A percentile compares a stretch with the other conserved stretches of the same genome.
These are phyloP conservation scores for Leptographium lundbergii DNA, from an alignment of 2,329 filamentous ascomycete species.

Conservation along the genomic window DNA sequence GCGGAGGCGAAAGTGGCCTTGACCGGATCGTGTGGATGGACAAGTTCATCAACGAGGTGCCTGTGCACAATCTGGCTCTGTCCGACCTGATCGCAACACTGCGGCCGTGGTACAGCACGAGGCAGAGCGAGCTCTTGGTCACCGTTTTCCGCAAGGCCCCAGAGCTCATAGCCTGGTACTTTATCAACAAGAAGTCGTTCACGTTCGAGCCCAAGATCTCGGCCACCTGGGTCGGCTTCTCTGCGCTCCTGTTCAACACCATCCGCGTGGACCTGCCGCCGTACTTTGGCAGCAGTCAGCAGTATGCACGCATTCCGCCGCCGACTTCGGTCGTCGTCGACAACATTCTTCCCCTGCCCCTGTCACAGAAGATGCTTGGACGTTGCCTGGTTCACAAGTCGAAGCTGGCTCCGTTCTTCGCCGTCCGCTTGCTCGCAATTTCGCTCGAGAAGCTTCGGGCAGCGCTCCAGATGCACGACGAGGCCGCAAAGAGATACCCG, in stretches of 20 bases:
- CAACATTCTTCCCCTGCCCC: conserved; percentile 70
- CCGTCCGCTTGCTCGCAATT: conserved; percentile 63
- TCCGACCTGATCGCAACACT: conserved; percentile 68
- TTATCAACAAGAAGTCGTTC: conserved; percentile 66
- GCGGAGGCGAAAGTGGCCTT: conserved; percentile 25
- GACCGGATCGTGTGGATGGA: conserved; percentile 60
- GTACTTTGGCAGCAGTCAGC: conserved; percentile 54
- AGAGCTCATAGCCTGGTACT: conserved; percentile 81
- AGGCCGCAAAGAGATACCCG: conserved; percentile 17
- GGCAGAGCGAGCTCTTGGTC: conserved; percentile 71
- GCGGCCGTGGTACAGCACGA: conserved; percentile 68
- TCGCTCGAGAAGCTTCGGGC: conserved; percentile 65
- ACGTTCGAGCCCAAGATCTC: conserved; percentile 85
- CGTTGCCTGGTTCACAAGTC: conserved; percentile 69
- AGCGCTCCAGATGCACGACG: conserved; percentile 49
- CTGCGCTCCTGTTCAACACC: conserved; percentile 72
- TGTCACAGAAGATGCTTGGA: conserved; percentile 67
- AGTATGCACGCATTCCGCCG: conserved; percentile 57
- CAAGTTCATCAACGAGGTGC: conserved; percentile 51
- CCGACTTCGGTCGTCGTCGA: conserved; percentile 70
- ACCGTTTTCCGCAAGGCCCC: conserved; percentile 73
- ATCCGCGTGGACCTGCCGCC: conserved; percentile 62
- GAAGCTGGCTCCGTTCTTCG: conserved; percentile 73
- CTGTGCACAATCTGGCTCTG: conserved; percentile 67
- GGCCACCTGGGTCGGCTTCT: conserved; percentile 89